Evolutionary conservation across 1,139 yeast genomes (phyloP).

Genomic region (Casaregolazyma lundiana): DNA sequence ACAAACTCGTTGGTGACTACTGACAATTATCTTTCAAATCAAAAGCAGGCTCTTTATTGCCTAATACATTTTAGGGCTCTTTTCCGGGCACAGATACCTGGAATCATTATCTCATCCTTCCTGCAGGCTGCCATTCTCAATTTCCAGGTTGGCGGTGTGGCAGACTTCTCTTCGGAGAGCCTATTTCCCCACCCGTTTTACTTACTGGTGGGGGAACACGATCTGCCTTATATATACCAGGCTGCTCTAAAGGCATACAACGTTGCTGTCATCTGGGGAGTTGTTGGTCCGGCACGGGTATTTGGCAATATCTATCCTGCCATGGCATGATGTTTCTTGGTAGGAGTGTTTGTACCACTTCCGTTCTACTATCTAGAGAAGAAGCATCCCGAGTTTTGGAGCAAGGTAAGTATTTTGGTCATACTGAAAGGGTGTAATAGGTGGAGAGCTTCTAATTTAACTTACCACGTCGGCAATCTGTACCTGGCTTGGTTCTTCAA

Average conservation of each 20-base stretch:
- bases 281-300: constrained; percentile 60
- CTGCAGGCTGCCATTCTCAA: constrained; percentile 47
- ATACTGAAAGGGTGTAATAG: constrained; percentile 41
- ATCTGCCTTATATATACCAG: constrained; percentile 31
- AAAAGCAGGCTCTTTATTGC: constrained; percentile 55
- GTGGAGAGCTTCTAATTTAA: constrained; percentile 48
- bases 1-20: constrained; percentile 59
- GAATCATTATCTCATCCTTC: constrained; percentile 36
- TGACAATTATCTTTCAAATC: constrained; percentile 49
- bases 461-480: constrained; percentile 47
- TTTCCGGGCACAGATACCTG: constrained; percentile 52
- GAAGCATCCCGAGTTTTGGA: constrained; percentile 18
- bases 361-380: constrained; percentile 45
- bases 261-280: constrained; percentile 60
- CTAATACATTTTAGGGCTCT: constrained; percentile 56
- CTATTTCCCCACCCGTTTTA: too few relatives aligned
- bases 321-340: constrained; percentile 40
- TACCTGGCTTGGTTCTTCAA: constrained; percentile 50
- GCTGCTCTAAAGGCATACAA: constrained; percentile 44
- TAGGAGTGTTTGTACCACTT: constrained; percentile 29
- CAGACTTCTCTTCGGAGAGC: too few relatives aligned
- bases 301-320: constrained; percentile 46
- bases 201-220: constrained; percentile 32
- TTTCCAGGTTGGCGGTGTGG: constrained; percentile 47
- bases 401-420: constrained; percentile 44